Base-by-base conservation (phyloP, 768 basidiomycete genomes). In the Termitomyces sp. region DNA sequence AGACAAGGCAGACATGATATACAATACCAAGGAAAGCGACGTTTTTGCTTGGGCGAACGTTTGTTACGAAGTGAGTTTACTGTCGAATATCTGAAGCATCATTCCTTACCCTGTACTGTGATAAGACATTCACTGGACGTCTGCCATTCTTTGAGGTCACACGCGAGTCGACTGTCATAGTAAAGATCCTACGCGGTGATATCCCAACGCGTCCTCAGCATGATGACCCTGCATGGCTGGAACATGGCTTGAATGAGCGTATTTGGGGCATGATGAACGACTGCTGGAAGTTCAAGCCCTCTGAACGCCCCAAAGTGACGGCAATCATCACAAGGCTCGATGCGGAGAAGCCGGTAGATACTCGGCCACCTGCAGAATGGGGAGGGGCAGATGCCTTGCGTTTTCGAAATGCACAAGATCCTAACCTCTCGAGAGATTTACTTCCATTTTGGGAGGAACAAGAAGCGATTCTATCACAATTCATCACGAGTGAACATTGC, bases 1-100 rank as follows among this genome's bases (percentile, higher is more conserved):
- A 42, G 23, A 27, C 35, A 8, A 2, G 17, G 32, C 19, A 12
- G 48, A 47, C 29, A 44, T 23, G 19, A 46, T 60, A 16, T 40
- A 53, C 29, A 60, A 60, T 29, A 60, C 27, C 29, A 56, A 47
- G 19, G 50, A 23, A 21, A 57, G 44, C 17, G 59, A 60, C 19
- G 21, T 60, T 14, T 60, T 46, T 23, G 54, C 59, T 31, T 60
- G 59, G 59, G 55, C 43, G 27, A 53, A 38, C 19, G 27, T 57
- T 25, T 57, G 59, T 25, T 60, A 57, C 21, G 44, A 60, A 35
- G 56, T 60, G 35, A 42, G 10, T 21, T 46, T 9, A 25, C 8
- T 1, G 5, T 37, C 16, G 6, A 37, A 3, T 16, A 17, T 34
- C 25, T 14, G 27, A 31, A 46, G 27, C 16, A 31, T 46, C 17